Evolutionary conservation across 768 basidiomycete species (phyloP), one percentile per base, ranked within the genome.

Genomic region (Agrocybe chaxingu): DNA sequence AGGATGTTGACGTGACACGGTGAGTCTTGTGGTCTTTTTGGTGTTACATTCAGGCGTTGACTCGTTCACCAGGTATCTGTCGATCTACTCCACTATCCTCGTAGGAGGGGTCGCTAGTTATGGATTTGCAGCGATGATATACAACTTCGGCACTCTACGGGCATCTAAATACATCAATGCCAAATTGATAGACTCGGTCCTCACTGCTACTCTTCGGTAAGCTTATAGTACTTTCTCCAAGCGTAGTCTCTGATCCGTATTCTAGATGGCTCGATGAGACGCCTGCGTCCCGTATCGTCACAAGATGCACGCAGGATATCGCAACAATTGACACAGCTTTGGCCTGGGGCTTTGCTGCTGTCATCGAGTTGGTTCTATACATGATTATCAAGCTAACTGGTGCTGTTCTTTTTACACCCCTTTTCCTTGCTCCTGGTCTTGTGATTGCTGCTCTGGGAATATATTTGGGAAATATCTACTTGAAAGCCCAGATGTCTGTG

Each of bases 241-340:
- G 4, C 32, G 24, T n/a, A 13, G 10, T 30, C 30, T 42, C n/a
- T 51, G 8, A 9, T n/a, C 29, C 31, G 8, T 19, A 11, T 11
- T 42, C 16, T 16, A 79, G 84, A 62, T 85, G 70, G 70, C 70
- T 78, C 30, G 72, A 74, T 53, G 66, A 70, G 32, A 78, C 76
- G 1, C 74, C 76, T 8, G 64, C 67, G 1, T 69, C 73, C 18
- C 78, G 86, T 3, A 78, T 89, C 45, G 79, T 87, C 37, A 70
- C 82, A 29, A 75, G 85, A 44, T 81, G 80, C 61, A 87, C 85
- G 1, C 79, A 84, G 47, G 86, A 88, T 59, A 84, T 87, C 16
- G 69, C 78, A 39, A 60, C 66, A 51, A 72, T 91, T 35, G 89
- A 92, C 60, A 62, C 66, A 2, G 53, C 62, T 0, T 57, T 77